These are phyloP conservation scores for Sporisorium iseilematis-ciliati DNA, from an alignment of 1,284 basidiomycete species.

Conservation along the genomic window DNA sequence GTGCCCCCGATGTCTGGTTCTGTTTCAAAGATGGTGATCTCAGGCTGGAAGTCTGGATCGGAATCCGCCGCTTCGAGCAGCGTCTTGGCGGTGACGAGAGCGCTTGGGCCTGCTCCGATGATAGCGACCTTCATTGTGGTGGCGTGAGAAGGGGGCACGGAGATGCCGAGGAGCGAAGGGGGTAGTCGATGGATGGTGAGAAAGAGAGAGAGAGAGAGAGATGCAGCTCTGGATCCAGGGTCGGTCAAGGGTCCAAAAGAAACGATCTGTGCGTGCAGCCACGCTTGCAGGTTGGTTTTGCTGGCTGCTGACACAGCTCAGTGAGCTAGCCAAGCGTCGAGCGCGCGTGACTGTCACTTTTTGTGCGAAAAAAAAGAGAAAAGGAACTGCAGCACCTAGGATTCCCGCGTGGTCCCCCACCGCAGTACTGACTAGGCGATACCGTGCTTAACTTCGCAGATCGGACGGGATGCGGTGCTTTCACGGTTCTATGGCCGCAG, in stretches of 20 bases:
- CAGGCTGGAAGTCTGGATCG: conserved; percentile 72
- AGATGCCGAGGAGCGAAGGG: background rate
- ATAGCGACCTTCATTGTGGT: conserved; percentile 53
- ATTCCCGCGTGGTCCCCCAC: conserved; percentile 86
- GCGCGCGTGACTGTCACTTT: no score
- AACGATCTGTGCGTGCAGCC: conserved; percentile 6
- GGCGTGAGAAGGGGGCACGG: background rate
- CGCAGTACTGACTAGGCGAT: conserved; percentile 84
- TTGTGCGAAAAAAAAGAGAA: background rate
- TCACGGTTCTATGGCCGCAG: conserved; percentile 83
- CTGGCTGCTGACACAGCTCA: no score
- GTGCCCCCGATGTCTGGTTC: conserved; percentile 78
- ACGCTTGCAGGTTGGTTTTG: no score
- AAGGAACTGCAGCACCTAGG: conserved; percentile 81
- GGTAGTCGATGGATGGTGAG: background rate
- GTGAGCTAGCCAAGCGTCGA: no score
- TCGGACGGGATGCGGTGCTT: conserved; percentile 84
- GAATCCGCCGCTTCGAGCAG: conserved; percentile 63
- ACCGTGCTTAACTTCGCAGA: conserved; percentile 84
- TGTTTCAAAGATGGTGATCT: conserved; percentile 72
- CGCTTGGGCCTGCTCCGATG: conserved; percentile 73
- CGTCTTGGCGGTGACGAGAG: conserved; percentile 76
- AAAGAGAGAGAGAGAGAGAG: background rate
- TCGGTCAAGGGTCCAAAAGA: conserved; percentile 1
- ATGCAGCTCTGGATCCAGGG: background rate